Conservation (phyloP, 352 stramenopile species). For the Phytophthora cactorum region DNA sequence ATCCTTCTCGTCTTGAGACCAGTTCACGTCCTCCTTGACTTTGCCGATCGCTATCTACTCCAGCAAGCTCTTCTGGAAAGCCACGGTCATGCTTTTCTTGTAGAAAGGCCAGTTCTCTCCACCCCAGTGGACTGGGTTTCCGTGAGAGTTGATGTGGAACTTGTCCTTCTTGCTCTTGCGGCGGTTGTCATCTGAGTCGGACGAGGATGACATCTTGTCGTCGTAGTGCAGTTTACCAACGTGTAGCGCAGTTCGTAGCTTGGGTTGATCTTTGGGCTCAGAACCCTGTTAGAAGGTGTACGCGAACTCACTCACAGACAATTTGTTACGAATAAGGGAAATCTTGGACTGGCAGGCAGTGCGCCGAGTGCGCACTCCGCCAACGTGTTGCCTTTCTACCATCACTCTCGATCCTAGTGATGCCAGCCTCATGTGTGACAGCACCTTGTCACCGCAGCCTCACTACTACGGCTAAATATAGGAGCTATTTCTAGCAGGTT, state of each 20-base stretch:
- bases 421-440: no score
- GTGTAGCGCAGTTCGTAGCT: no score
- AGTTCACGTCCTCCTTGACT: not conserved
- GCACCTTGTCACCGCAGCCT: no score
- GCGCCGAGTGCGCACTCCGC: not conserved
- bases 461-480: no score
- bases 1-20: slow-evolving; percentile 9
- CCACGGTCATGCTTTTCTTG: no score
- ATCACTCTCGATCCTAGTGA: not conserved
- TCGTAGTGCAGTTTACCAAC: not conserved
- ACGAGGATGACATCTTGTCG: slow-evolving; percentile 16
- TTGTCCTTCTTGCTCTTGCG: slow-evolving; percentile 14
- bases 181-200: slow-evolving; percentile 5
- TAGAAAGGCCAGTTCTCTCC: no score
- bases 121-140: not conserved
- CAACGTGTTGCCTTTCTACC: not conserved
- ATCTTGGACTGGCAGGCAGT: not conserved
- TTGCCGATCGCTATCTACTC: no score
- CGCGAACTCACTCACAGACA: slow-evolving; percentile 4
- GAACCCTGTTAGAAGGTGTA: not conserved
- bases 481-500: no score
- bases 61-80: no score
- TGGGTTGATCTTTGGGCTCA: not conserved
- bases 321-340: not conserved
- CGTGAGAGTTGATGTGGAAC: slow-evolving; percentile 6